phyloP scores from a whole-genome alignment of 345 rosid species.

The Melaleuca alternifolia region DNA sequence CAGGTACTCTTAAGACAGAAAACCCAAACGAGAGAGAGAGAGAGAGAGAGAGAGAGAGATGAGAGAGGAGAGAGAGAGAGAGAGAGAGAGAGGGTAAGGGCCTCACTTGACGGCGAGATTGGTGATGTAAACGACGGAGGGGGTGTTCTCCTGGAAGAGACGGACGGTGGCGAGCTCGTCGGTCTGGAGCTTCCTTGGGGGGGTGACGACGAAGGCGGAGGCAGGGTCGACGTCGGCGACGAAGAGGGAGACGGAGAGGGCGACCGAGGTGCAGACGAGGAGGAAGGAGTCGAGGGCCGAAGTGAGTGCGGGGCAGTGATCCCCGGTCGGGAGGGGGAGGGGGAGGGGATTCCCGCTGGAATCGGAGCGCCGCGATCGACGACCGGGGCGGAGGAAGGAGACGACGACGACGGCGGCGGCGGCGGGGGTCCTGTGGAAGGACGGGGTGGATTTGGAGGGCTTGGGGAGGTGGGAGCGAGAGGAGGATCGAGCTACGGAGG shows the following conservation, averaged over 20 bases:
- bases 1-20: neutral
- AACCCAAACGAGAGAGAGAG: neutral
- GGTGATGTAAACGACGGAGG: slow-evolving; percentile 94
- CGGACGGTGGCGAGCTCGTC: slow-evolving; percentile 93
- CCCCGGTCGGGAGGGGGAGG: neutral
- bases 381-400: slow-evolving; percentile 1
- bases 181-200: slow-evolving; percentile 62
- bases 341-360: neutral
- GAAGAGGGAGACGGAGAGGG: slow-evolving; percentile 52
- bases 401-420: slow-evolving; percentile 2
- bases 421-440: slow-evolving; percentile 5
- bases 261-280: slow-evolving; percentile 56
- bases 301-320: neutral
- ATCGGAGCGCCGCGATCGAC: neutral
- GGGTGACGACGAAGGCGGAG: slow-evolving; percentile 57
- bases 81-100: neutral
- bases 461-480: slow-evolving; percentile 13
- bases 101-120: slow-evolving; percentile 72
- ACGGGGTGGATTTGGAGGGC: slow-evolving; percentile 2
- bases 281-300: slow-evolving; percentile 28
- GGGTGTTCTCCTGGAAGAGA: slow-evolving; percentile 87
- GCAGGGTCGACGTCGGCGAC: slow-evolving; percentile 45
- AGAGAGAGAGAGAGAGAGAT: neutral
- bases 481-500: slow-evolving; percentile 17
- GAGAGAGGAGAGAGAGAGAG: neutral